These are phyloP conservation scores for Haplographium delicatum DNA, from an alignment of 495 filamentous ascomycete species.

Conservation along the genomic window DNA sequence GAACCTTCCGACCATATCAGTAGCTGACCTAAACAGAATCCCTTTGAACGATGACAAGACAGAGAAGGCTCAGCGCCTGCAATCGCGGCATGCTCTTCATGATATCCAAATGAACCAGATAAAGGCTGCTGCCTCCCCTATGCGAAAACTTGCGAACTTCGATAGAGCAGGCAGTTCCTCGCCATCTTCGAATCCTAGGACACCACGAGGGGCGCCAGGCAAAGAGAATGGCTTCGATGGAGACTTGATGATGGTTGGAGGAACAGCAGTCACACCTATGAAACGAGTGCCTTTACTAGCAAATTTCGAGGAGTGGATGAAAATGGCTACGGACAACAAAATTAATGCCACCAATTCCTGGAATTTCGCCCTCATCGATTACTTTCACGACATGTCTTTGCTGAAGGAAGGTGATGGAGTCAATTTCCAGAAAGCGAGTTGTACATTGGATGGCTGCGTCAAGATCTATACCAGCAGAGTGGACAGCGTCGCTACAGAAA, in stretches of 20 bases:
- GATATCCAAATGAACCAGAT: conserved; percentile 90
- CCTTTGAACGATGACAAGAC: conserved; percentile 92
- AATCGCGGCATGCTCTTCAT: conserved; percentile 82
- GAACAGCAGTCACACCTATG: conserved; percentile 82
- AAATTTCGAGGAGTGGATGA: conserved; percentile 99
- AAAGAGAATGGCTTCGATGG: conserved; percentile 61
- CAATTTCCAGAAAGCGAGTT: conserved; percentile 98
- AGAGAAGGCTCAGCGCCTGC: conserved; percentile 84
- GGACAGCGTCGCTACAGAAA: conserved; percentile 97
- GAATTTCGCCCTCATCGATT: conserved; percentile 99
- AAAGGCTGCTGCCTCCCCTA: conserved; percentile 83
- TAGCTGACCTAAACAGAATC: conserved; percentile 43
- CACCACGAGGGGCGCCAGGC: conserved; percentile 43
- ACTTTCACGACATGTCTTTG: conserved; percentile 98
- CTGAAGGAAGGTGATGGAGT: conserved; percentile 94
- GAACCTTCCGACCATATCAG: conserved; percentile 1
- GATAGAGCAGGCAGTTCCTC: conserved; percentile 55
- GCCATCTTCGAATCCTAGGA: conserved; percentile 54
- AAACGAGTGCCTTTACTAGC: conserved; percentile 93
- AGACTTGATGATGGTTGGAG: conserved; percentile 52
- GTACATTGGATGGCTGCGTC: conserved; percentile 95
- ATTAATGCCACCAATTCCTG: conserved; percentile 99
- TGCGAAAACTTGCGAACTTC: conserved; percentile 62
- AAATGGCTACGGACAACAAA: conserved; percentile 99
- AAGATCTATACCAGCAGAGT: conserved; percentile 99